Conservation (phyloP, 2,329 filamentous ascomycete species). For the Botrytis medusae region DNA sequence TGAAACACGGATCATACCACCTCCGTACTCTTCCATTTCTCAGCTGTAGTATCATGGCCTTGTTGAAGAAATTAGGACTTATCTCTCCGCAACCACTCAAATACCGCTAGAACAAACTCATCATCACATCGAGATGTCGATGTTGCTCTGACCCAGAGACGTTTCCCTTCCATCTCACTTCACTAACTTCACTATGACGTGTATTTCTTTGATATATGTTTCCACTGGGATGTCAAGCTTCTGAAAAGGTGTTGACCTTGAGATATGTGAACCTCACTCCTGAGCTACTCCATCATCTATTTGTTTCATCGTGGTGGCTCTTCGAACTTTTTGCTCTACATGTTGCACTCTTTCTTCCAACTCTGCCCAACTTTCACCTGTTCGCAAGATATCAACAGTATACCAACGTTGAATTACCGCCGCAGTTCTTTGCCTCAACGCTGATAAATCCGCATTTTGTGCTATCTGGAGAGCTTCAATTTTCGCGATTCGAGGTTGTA, state of each 20-base stretch:
- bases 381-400: slow-evolving; percentile 34
- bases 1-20: slow-evolving; percentile 20
- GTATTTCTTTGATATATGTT: not conserved
- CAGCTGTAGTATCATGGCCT: not conserved
- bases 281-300: slow-evolving; percentile 30
- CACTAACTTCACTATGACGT: slow-evolving; percentile 2
- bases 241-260: slow-evolving; percentile 28
- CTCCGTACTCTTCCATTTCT: not conserved
- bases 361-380: slow-evolving; percentile 40
- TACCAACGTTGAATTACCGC: slow-evolving; percentile 39
- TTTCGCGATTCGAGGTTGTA: slow-evolving; percentile 39
- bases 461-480: slow-evolving; percentile 37
- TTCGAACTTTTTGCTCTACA: slow-evolving; percentile 36
- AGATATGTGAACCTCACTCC: slow-evolving; percentile 22
- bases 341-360: slow-evolving; percentile 37
- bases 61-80: not conserved
- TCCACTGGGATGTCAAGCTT: not conserved
- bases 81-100: not conserved
- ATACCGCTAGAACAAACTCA: not conserved
- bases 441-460: slow-evolving; percentile 37
- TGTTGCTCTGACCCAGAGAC: slow-evolving; percentile 2
- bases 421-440: slow-evolving; percentile 37
- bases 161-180: slow-evolving; percentile 6
- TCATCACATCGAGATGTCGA: not conserved
- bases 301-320: slow-evolving; percentile 29